Evolutionary conservation across 108 stramenopile species (phyloP).

Genomic region (Skeletonema marinoi): DNA sequence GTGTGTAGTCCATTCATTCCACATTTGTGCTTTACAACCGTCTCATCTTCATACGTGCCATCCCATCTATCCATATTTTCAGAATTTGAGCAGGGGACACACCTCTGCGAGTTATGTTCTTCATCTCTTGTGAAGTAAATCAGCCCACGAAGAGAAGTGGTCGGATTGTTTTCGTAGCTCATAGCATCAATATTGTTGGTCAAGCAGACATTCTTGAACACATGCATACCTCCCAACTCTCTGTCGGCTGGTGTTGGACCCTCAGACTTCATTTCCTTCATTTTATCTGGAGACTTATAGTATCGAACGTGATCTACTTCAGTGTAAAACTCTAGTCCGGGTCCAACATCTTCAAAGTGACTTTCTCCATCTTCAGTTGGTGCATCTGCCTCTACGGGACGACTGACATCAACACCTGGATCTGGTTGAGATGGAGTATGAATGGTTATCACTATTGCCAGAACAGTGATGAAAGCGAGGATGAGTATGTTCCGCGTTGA

Average conservation of each 20-base stretch:
- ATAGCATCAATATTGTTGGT: constrained; percentile 36
- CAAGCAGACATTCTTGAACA: constrained; percentile 40
- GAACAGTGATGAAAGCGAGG: not conserved
- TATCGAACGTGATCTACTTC: constrained; percentile 36
- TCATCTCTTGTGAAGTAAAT: constrained; percentile 38
- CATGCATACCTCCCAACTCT: constrained; percentile 27
- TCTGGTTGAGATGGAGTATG: not conserved
- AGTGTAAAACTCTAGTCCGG: constrained; percentile 14
- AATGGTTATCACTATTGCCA: not conserved
- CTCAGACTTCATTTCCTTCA: constrained; percentile 33
- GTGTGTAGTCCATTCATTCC: constrained; percentile 42
- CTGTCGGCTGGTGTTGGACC: constrained; percentile 24
- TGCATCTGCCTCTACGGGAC: not conserved
- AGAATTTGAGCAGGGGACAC: constrained; percentile 32
- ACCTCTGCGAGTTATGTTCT: constrained; percentile 20
- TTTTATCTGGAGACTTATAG: constrained; percentile 30
- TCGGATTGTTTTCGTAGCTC: constrained; percentile 6
- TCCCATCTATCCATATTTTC: constrained; percentile 17
- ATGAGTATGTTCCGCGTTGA: not conserved
- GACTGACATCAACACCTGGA: not conserved
- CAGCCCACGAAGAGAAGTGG: constrained; percentile 25
- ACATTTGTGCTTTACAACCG: constrained; percentile 25
- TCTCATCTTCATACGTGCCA: constrained; percentile 2
- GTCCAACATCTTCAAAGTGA: constrained; percentile 32
- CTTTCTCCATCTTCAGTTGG: constrained; percentile 20